phyloP scores from a whole-genome alignment of 148 eudicot genomes.

The Vaccinium myrtillus region DNA sequence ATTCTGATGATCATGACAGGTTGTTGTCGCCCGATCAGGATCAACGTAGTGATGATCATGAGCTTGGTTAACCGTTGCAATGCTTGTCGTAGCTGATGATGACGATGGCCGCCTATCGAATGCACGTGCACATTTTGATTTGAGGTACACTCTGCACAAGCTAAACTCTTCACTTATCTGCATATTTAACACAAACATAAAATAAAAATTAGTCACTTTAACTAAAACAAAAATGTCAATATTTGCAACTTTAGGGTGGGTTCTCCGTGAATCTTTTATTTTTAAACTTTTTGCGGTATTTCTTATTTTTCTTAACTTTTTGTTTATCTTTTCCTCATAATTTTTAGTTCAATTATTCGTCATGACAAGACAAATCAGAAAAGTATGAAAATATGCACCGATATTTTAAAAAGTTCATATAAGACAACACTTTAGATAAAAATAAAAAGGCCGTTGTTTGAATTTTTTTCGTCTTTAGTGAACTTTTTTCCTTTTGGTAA shows the following conservation, averaged over 20 bases:
- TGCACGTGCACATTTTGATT: constrained; percentile 33
- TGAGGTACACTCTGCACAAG: constrained; percentile 42
- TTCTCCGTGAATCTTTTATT: too few relatives aligned
- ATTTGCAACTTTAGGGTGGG: background rate
- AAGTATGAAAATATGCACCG: too few relatives aligned
- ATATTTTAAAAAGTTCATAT: too few relatives aligned
- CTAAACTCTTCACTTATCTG: constrained; percentile 34
- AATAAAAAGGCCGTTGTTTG: too few relatives aligned
- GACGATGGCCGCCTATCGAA: constrained; percentile 44
- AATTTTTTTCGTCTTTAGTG: too few relatives aligned
- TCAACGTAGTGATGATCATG: background rate
- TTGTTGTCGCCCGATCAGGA: background rate
- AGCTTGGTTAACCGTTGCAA: background rate
- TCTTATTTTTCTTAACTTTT: too few relatives aligned
- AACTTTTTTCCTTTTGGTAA: too few relatives aligned
- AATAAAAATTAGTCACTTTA: background rate
- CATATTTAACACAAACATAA: background rate
- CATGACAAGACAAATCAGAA: too few relatives aligned
- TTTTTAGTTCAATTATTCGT: too few relatives aligned
- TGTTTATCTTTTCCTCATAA: too few relatives aligned
- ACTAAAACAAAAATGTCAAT: background rate
- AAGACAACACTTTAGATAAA: too few relatives aligned
- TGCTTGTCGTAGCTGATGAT: background rate
- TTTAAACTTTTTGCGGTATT: too few relatives aligned
- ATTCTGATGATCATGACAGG: background rate